Base-by-base conservation (phyloP, 2,329 filamentous ascomycete genomes). In the Neurospora sp. region DNA sequence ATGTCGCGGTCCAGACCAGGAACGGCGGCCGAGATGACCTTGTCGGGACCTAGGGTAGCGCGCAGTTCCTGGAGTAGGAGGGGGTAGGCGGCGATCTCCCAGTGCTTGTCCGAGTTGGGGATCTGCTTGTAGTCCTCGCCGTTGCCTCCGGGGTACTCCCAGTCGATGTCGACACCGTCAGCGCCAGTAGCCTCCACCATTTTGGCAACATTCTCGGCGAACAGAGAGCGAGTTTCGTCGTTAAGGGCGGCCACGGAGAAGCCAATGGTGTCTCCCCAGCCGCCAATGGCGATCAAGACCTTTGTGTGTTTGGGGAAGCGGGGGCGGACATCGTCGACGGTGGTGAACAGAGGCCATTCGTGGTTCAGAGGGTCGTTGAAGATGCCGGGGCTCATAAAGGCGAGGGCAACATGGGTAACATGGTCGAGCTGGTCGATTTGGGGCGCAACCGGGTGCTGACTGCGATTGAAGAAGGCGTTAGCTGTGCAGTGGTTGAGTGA, bases 251-350 rank as follows among this genome's bases (percentile, higher is more conserved):
- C 89, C 10, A 77, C 77, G 0, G 85, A 83, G 75, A 92, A 93
- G 0, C 89, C 90, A 6, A 78, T 77, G 0, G 85, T 88, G 71
- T 92, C 89, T 0, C 90, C 90, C 91, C 91, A 93, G 68, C 91
- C 91, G 11, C 91, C 91, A 72, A 93, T 87, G 23, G 91, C 90
- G 43, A 93, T 83, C 81, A 90, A 85, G 28, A 93, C 79, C 73
- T 90, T 89, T 23, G 89, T 88, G 36, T 81, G 82, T 0, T 79
- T 71, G 6, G 79, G 78, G 71, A 89, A 88, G 69, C 82, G 79
- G 19, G 76, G 70, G 4, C 87, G 85, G 15, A 84, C 81, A 12
- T 81, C 77, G 3, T 77, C 76, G 2, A 89, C 81, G 1, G 81
- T 82, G 3, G 83, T 85, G 74, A 88, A 89, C 6, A 89, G 77